Evolutionary conservation across 1,139 yeast genomes (phyloP).

Genomic region (Suhomyces guaymorum): DNA sequence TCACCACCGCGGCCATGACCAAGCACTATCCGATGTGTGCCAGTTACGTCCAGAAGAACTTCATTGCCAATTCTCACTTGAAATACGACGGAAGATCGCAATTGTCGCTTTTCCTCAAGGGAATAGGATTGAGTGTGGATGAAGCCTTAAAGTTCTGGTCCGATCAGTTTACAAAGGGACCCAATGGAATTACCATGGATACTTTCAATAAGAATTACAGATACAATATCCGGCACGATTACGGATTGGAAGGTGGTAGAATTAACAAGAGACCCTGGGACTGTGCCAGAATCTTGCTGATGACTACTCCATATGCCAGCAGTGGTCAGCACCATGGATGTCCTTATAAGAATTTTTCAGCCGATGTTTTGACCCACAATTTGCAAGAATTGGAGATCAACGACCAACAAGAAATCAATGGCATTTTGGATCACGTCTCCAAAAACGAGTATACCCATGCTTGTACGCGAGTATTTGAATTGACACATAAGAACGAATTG

Average conservation of each 20-base stretch:
- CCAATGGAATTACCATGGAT: conserved; percentile 56
- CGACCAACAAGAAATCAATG: conserved; percentile 61
- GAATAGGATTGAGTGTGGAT: conserved; percentile 82
- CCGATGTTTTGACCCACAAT: conserved; percentile 58
- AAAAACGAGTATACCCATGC: conserved; percentile 78
- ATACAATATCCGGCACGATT: conserved; percentile 83
- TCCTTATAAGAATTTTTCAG: conserved; percentile 76
- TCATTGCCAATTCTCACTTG: conserved; percentile 67
- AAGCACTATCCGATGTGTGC: conserved; percentile 86
- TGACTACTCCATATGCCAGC: conserved; percentile 66
- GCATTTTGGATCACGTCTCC: conserved; percentile 64
- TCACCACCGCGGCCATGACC: conserved; percentile 55
- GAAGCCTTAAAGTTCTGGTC: conserved; percentile 90
- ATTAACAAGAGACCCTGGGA: conserved; percentile 84
- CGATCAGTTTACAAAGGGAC: conserved; percentile 61
- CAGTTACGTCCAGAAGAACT: conserved; percentile 60
- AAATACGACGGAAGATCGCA: conserved; percentile 85
- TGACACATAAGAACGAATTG: conserved; percentile 58
- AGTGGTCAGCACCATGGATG: conserved; percentile 86
- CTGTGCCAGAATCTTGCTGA: conserved; percentile 66
- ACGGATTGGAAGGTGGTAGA: conserved; percentile 90
- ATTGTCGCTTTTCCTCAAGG: conserved; percentile 79
- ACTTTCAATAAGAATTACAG: conserved; percentile 84
- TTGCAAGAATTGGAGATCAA: conserved; percentile 68
- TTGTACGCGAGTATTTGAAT: conserved; percentile 85